phyloP scores from a whole-genome alignment of 108 stramenopile species.

The Skeletonema grethae region DNA sequence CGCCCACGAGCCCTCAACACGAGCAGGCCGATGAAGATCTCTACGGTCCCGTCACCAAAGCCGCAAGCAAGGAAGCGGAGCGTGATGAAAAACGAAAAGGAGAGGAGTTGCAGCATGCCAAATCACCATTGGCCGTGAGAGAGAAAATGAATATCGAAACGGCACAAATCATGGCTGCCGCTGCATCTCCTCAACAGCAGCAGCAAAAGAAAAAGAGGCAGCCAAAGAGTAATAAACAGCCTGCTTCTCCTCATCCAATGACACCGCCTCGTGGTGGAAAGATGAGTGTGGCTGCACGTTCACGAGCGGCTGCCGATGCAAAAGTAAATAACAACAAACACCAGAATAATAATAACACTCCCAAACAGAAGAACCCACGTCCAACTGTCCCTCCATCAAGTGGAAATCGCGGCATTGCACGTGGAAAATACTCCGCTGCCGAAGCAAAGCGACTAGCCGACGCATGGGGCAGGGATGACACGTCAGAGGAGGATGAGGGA shows the following conservation, averaged over 20 bases:
- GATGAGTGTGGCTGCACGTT: constrained; percentile 30
- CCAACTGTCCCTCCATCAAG: constrained; percentile 4
- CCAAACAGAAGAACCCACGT: neutral
- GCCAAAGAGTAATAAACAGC: neutral
- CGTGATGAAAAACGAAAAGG: neutral
- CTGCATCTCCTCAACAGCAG: neutral
- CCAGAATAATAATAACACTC: neutral
- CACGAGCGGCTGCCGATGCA: constrained; percentile 21
- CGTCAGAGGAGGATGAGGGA: constrained; percentile 13
- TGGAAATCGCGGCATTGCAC: constrained; percentile 28
- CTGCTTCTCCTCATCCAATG: neutral
- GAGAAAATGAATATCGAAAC: constrained; percentile 17
- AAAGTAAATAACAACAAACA: neutral
- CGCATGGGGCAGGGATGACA: constrained; percentile 28
- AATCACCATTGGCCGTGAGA: constrained; percentile 3
- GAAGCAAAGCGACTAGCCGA: constrained; percentile 26
- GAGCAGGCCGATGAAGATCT: neutral
- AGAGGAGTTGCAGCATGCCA: neutral
- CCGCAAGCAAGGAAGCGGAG: constrained; percentile 11
- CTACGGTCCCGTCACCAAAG: constrained; percentile 38
- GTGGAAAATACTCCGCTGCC: constrained; percentile 31
- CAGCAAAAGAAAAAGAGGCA: neutral
- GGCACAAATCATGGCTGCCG: constrained; percentile 19
- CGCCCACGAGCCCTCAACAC: neutral
- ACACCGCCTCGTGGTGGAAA: neutral